A percentile compares a stretch with the other conserved stretches of the same genome.
Evolutionary conservation across 805 yeast genomes (phyloP).

Genomic region (Candida corydali): DNA sequence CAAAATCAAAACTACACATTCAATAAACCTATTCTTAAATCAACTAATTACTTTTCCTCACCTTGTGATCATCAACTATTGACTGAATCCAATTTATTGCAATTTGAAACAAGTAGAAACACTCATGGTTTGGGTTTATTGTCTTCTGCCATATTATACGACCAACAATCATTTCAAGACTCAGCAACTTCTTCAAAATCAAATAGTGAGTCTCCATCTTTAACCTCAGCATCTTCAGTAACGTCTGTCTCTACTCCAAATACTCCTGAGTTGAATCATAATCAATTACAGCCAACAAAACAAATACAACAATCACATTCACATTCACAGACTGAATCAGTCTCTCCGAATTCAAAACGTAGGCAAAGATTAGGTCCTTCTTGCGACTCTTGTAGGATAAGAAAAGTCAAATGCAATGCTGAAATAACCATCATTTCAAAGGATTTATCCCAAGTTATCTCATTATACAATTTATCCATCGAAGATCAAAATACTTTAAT

Average conservation of each 20-base stretch:
- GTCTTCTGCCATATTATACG: slow-evolving; percentile 6
- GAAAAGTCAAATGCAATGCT: slow-evolving; percentile 75
- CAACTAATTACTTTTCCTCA: slow-evolving; percentile 1
- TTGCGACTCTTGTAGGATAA: slow-evolving; percentile 64
- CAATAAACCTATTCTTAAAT: neutral
- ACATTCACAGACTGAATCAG: slow-evolving; percentile 1
- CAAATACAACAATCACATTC: neutral
- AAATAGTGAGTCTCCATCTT: slow-evolving; percentile 5
- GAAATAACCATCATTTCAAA: slow-evolving; percentile 42
- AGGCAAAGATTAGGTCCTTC: slow-evolving; percentile 73
- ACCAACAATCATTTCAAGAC: neutral
- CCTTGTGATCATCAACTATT: slow-evolving; percentile 1
- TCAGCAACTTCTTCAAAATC: neutral
- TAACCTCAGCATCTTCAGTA: slow-evolving; percentile 9
- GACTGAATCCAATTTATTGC: slow-evolving; percentile 10
- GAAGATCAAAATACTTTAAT: slow-evolving; percentile 1
- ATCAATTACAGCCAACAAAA: neutral
- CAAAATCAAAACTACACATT: neutral
- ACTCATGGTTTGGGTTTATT: slow-evolving; percentile 11
- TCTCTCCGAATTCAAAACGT: too few relatives aligned
- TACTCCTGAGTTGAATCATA: slow-evolving; percentile 1
- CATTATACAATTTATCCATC: neutral
- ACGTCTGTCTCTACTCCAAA: slow-evolving; percentile 8
- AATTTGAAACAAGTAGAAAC: slow-evolving; percentile 7
- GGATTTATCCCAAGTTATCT: neutral